Evolutionary conservation across 2,329 filamentous ascomycete species (phyloP).

Genomic region (Aspergillus sp.): DNA sequence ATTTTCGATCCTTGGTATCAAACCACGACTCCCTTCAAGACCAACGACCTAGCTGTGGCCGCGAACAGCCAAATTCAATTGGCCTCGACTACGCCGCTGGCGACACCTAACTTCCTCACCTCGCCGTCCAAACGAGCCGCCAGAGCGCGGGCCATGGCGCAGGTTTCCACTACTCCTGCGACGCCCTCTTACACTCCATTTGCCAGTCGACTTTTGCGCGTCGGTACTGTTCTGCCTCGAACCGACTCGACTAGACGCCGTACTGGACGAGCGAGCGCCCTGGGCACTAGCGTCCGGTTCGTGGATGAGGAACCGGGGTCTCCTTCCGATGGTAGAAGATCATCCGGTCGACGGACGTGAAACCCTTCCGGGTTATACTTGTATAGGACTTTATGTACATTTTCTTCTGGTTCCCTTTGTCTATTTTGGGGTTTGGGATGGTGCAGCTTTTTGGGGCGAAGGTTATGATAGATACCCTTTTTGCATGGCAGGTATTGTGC

Average conservation of each 20-base stretch:
- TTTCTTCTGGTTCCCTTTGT: neutral
- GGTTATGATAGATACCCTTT: neutral
- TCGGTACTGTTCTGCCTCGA: constrained; percentile 23
- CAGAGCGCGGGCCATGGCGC: constrained; percentile 43
- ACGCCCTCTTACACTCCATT: constrained; percentile 49
- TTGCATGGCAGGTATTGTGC: neutral
- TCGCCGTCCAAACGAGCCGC: constrained; percentile 52
- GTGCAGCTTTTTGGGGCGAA: neutral
- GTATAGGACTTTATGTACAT: neutral
- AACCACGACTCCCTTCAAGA: constrained; percentile 40
- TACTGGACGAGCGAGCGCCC: constrained; percentile 29
- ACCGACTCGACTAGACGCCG: constrained; percentile 30
- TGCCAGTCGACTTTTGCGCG: constrained; percentile 41
- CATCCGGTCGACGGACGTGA: constrained; percentile 36
- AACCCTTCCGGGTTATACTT: neutral
- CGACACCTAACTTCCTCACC: constrained; percentile 46
- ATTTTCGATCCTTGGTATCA: constrained; percentile 42
- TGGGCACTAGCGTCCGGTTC: constrained; percentile 44
- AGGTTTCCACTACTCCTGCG: constrained; percentile 48
- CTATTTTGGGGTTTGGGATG: neutral
- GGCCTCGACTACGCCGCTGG: constrained; percentile 38
- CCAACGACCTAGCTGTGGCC: constrained; percentile 37
- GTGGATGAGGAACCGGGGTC: constrained; percentile 45
- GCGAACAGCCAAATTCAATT: constrained; percentile 29
- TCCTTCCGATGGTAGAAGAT: constrained; percentile 42